Evolutionary conservation across 371 early-diverging fungal genomes (phyloP).

Genomic region (Dichotomocladium elegans): DNA sequence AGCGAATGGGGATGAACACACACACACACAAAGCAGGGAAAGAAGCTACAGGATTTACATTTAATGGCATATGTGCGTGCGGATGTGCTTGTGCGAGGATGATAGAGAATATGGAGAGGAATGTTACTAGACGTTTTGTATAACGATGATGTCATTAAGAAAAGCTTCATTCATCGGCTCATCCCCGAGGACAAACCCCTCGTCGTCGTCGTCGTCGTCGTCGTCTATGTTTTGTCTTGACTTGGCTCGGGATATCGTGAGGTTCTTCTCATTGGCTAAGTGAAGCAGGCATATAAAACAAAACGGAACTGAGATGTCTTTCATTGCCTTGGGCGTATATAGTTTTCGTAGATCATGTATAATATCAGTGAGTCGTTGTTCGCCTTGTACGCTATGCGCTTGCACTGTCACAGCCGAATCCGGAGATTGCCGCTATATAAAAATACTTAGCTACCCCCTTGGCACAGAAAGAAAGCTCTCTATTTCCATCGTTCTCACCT

Average conservation of each 20-base stretch:
- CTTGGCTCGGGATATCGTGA: conserved; percentile 36
- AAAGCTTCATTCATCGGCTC: conserved; percentile 19
- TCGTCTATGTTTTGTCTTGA: neutral
- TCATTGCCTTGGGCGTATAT: conserved; percentile 74
- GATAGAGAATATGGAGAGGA: too few species aligned
- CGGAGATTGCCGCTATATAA: too few species aligned
- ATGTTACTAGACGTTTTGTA: conserved; percentile 20
- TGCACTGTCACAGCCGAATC: too few species aligned
- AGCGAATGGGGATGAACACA: neutral
- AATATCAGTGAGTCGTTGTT: conserved; percentile 69
- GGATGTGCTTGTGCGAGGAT: neutral
- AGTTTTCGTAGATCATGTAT: conserved; percentile 62
- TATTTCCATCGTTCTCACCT: too few species aligned
- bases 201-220: conserved; percentile 14
- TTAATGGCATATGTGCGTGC: neutral
- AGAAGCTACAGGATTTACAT: neutral
- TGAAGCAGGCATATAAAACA: conserved; percentile 96
- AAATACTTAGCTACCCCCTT: neutral
- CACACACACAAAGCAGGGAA: too few species aligned
- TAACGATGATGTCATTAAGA: conserved; percentile 33
- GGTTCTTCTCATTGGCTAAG: conserved; percentile 90
- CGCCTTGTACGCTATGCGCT: conserved; percentile 46
- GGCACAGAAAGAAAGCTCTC: neutral
- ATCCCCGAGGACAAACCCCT: conserved; percentile 41
- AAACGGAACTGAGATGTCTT: conserved; percentile 91